phyloP scores from a whole-genome alignment of 106 monocot species.

The Allium fistulosum region DNA sequence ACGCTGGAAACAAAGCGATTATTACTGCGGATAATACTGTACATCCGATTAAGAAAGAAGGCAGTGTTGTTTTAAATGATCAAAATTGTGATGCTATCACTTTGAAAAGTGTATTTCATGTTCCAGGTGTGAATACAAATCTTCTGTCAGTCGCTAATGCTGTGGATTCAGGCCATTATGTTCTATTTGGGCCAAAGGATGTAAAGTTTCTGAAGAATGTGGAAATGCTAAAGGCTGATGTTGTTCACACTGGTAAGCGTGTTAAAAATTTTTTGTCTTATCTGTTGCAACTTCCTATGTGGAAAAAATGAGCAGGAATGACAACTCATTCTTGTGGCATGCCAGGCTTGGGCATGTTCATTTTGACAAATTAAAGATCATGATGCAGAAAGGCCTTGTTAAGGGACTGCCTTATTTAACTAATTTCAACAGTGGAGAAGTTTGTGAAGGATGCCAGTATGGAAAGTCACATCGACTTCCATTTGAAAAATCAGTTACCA shows the following conservation, averaged over 20 bases:
- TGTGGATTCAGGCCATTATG: not conserved
- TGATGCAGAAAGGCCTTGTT: not conserved
- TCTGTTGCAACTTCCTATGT: not conserved
- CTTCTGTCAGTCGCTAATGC: not conserved
- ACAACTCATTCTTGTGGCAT: not conserved
- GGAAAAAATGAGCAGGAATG: not conserved
- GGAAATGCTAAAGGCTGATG: not conserved
- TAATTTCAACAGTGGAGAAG: not conserved
- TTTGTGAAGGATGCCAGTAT: not conserved
- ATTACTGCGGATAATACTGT: conserved; percentile 1
- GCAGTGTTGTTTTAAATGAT: not conserved
- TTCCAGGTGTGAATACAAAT: conserved; percentile 4
- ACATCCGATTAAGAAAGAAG: not conserved
- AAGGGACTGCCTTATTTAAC: not conserved
- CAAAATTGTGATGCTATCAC: not conserved
- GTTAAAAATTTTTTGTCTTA: conserved; percentile 2
- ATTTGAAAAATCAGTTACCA: not conserved
- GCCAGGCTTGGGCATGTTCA: not conserved
- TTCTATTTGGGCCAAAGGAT: conserved; percentile 1
- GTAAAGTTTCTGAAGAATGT: conserved; percentile 6
- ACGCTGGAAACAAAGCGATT: not conserved
- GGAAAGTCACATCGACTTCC: not conserved
- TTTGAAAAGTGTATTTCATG: conserved; percentile 1
- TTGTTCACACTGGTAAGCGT: not conserved
- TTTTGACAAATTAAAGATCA: not conserved